Percentiles rank a stretch among this genome's conserved stretches.
These are phyloP conservation scores for Endothia cerciana DNA, from an alignment of 2,329 filamentous ascomycete genomes.

Conservation along the genomic window DNA sequence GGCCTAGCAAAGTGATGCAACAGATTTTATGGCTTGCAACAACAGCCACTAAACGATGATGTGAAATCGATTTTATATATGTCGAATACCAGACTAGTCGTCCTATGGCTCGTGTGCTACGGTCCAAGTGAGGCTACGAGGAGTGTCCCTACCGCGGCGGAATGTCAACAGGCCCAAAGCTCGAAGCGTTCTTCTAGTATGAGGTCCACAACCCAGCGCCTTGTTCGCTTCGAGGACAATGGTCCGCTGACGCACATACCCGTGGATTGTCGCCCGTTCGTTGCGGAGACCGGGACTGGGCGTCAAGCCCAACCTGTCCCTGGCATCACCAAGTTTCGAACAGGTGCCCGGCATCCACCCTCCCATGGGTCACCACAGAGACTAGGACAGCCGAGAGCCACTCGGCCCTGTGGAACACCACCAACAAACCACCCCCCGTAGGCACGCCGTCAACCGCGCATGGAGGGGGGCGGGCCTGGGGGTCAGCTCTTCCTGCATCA, in stretches of 20 bases:
- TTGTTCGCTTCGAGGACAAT: neutral
- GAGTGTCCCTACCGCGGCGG: neutral
- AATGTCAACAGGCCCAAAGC: neutral
- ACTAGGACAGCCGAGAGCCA: neutral
- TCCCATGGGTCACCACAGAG: neutral
- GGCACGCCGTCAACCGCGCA: neutral
- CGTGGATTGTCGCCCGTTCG: neutral
- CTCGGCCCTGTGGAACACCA: neutral
- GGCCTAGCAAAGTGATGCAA: neutral
- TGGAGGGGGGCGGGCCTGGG: neutral
- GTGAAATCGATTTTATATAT: neutral
- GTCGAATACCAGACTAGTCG: neutral
- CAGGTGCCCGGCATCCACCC: neutral
- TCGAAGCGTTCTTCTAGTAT: neutral
- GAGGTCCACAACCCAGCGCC: neutral
- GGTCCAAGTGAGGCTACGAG: neutral
- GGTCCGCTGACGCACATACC: neutral
- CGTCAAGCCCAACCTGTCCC: neutral
- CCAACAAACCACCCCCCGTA: neutral
- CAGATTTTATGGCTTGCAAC: neutral
- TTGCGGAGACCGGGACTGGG: neutral
- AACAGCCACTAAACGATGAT: neutral
- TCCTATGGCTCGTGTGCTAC: neutral
- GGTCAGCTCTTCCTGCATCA: constrained; percentile 1
- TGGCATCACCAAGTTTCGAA: neutral